Evolutionary conservation across 345 rosid genomes (phyloP), one percentile per base, ranked within the genome.

Genomic region (Murraya paniculata): DNA sequence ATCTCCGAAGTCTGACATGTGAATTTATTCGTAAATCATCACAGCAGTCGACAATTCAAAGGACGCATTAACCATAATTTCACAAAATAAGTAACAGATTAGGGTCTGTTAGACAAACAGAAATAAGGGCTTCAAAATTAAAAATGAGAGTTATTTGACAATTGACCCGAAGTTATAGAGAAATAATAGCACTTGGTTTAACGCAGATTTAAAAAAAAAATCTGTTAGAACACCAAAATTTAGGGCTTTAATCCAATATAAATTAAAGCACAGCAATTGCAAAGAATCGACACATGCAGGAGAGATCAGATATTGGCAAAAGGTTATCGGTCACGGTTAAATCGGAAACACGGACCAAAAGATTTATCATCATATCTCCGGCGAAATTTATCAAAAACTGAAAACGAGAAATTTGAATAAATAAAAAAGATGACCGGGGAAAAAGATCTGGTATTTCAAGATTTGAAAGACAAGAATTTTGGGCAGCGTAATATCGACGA

Each of bases 291-390:
- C 4, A 36, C 25, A 18, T 56, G 5, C 5, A 21, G 27, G 2
- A 60, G 61, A 82, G 85, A 85, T 87, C 90, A 87, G 88, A 81
- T 35, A 33, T 65, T 84, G 86, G 81, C 39, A 65, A 69, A 68
- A 2, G 13, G 38, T 48, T 84, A 36, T 81, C 86, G 55, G 82
- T 84, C 86, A 81, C 82, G 65, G 75, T 78, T 25, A 67, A 78
- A 69, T 84, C 84, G 75, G 86, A 84, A 84, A 81, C 86, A 84
- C 86, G 86, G 84, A 84, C 86, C 82, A 84, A 84, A 77, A 6
- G 1, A 45, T 39, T 7, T 31, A 72, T 84, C 84, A 81, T 84
- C 86, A 74, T 24, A 25, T 84, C 86, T 75, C 78, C 35, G 2
- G 4, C 2, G 8, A 4, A 30, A 5, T 16, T 30, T 11, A 13